phyloP scores from a whole-genome alignment of 768 basidiomycete species.

The Hirschioporus abietinus region DNA sequence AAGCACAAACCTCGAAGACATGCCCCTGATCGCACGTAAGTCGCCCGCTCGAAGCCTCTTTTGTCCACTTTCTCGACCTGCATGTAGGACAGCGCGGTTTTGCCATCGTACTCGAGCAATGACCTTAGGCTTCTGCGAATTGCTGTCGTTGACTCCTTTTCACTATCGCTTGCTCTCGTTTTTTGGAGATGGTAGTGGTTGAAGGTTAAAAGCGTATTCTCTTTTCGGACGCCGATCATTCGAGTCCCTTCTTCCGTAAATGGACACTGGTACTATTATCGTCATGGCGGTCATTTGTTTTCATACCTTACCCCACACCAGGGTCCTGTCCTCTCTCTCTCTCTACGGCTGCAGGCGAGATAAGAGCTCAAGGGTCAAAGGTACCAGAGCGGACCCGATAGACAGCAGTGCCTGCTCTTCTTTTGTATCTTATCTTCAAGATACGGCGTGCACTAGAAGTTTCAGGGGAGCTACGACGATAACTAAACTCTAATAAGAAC shows the following conservation, averaged over 20 bases:
- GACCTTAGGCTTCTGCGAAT: too few species aligned
- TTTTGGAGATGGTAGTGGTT: neutral
- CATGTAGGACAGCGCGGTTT: conserved; percentile 70
- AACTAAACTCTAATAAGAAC: neutral
- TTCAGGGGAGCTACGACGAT: neutral
- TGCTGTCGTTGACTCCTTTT: neutral
- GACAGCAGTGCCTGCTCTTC: too few species aligned
- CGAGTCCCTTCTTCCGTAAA: neutral
- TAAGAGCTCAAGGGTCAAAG: neutral
- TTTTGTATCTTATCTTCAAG: neutral
- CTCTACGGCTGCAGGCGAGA: neutral
- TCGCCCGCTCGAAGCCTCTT: conserved; percentile 78
- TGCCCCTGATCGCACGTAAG: conserved; percentile 90
- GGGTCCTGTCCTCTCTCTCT: neutral
- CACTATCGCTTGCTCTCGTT: neutral
- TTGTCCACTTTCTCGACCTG: conserved; percentile 81
- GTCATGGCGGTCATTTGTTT: too few species aligned
- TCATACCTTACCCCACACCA: neutral
- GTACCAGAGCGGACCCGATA: neutral
- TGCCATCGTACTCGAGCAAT: conserved; percentile 37
- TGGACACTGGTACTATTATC: neutral
- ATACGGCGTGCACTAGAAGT: neutral
- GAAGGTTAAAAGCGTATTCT: conserved; percentile 1
- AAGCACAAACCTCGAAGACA: conserved; percentile 64
- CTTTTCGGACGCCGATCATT: neutral